Evolutionary conservation across 768 basidiomycete species (phyloP), one percentile per base, ranked within the genome.

Genomic region (Clathrus columnatus): DNA sequence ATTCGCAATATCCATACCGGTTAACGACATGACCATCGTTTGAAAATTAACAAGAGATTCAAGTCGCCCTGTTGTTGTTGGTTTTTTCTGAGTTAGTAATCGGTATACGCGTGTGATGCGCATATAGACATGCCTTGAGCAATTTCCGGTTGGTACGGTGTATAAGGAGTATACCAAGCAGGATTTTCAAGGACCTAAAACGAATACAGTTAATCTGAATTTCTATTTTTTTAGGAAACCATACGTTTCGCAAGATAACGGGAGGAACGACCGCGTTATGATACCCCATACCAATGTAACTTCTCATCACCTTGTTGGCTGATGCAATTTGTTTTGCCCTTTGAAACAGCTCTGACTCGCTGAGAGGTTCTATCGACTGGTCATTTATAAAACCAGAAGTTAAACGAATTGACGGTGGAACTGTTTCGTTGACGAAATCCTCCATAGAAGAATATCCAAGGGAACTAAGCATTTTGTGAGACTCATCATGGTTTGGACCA

Each of bases 271-370:
- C 90, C 2, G 93, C 91, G 61, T 84, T 84, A 66, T 94, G 90
- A 70, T 96, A 99, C 7, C 96, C 95, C 91, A 97, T 92, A 30
- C 96, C 96, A 65, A 98, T 99, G 69, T 92, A 98, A 65, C 84
- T 94, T 75, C 85, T 89, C 69, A 86, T 87, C 5, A 80, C 73
- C 70, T 85, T 81, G 70, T 99, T 98, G 66, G 80, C 75, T 16
- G 66, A 71, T n/a, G 83, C 93, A 8, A 98, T 72, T 61, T 78
- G 78, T 65, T 83, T 85, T 0, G 89, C 92, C 52, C 88, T 75
- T 18, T 73, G 70, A 53, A 84, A 73, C 42, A 99, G 75, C 70
- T 98, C 86, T 1, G 85, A 81, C 70, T 99, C 96, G 67, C 89
- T 92, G 58, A 91, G 74, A 1, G 85, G 75, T 4, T 81, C 77